Evolutionary conservation across 345 rosid species (phyloP).

Genomic region (Eucalyptus marginata): DNA sequence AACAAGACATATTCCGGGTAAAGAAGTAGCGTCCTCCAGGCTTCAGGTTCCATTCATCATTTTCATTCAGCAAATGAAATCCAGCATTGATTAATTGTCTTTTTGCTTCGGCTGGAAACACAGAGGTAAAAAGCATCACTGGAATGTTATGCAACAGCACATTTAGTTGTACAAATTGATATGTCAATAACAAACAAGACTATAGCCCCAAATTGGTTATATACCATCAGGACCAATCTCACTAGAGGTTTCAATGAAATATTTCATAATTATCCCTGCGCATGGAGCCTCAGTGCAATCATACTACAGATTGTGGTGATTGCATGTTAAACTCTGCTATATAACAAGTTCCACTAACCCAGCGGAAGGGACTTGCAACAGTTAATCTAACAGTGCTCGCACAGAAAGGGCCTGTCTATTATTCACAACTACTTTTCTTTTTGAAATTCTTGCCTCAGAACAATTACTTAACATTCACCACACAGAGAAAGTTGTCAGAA

Average conservation of each 20-base stretch:
- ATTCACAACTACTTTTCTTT: too few relatives aligned
- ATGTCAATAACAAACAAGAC: background rate
- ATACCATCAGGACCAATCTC: background rate
- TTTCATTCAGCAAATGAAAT: constrained; percentile 60
- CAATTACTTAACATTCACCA: background rate
- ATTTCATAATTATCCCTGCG: fast-evolving
- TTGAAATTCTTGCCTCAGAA: fast-evolving
- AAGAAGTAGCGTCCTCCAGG: constrained; percentile 95
- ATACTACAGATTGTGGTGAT: background rate
- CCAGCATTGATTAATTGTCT: constrained; percentile 62
- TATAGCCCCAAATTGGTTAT: background rate
- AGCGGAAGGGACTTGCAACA: background rate
- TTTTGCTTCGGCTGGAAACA: constrained; percentile 70
- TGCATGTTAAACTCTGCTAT: background rate
- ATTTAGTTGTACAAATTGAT: background rate
- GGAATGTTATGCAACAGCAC: background rate
- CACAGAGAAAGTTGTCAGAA: background rate
- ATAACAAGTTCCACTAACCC: background rate
- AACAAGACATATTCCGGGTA: constrained; percentile 84
- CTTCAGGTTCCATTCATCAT: constrained; percentile 78
- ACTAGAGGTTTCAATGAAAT: background rate
- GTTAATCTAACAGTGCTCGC: fast-evolving
- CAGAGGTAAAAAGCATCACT: background rate
- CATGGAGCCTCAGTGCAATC: background rate
- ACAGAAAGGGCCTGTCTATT: background rate